phyloP scores from a whole-genome alignment of 2,329 filamentous ascomycete genomes.

The Colletotrichum costaricense region DNA sequence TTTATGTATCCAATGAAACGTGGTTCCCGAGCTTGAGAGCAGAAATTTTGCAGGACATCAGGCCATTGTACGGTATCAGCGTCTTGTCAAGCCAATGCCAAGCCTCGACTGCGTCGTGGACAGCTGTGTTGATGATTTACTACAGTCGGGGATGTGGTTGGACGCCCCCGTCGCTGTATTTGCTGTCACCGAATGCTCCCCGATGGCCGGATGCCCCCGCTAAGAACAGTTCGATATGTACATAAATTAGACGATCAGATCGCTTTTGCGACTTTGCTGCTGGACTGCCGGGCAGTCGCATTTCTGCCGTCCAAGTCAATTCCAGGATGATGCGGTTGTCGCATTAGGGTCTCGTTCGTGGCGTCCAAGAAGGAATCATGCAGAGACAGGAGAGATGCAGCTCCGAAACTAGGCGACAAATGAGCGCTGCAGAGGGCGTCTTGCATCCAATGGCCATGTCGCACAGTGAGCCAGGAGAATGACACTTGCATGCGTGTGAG shows the following conservation, averaged over 20 bases:
- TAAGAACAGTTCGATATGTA: not conserved
- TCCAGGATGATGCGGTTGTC: conserved; percentile 18
- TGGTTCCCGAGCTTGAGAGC: not conserved
- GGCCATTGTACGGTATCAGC: conserved; percentile 13
- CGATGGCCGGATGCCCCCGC: not conserved
- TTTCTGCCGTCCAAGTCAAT: conserved; percentile 15
- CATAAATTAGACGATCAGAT: not conserved
- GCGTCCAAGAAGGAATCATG: conserved; percentile 29
- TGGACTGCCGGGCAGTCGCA: not conserved
- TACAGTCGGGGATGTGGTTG: not conserved
- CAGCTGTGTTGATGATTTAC: not conserved
- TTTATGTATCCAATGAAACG: conserved; percentile 5
- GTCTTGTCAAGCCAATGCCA: conserved; percentile 18
- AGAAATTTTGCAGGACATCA: conserved; percentile 8
- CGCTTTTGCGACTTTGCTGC: conserved; percentile 2
- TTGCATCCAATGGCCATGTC: conserved; percentile 11
- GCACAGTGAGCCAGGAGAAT: conserved; percentile 1
- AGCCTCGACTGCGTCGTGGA: conserved; percentile 6
- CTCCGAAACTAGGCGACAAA: conserved; percentile 20
- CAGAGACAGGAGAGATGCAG: conserved; percentile 31
- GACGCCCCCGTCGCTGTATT: conserved; percentile 7
- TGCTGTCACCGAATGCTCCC: not conserved
- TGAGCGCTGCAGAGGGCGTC: not conserved
- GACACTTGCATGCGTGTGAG: conserved; percentile 6
- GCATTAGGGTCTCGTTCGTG: conserved; percentile 28